Base-by-base conservation (phyloP, 306 rosid genomes). In the Oxytropis ochrocephala region DNA sequence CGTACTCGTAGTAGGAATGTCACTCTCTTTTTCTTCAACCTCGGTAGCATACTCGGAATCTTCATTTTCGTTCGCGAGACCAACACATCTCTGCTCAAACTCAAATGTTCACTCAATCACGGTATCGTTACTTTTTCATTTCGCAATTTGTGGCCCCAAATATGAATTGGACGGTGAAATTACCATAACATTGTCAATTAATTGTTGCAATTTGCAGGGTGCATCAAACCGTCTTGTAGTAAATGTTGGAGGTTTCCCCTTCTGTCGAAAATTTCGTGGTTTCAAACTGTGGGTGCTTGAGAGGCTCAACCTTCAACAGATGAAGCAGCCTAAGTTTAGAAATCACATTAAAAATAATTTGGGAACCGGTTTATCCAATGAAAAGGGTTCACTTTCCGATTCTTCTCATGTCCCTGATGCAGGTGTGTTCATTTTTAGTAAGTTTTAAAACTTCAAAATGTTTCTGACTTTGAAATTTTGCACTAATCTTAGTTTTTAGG, bases 231-330 rank as follows among this genome's bases (percentile, higher is more conserved):
- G 36, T 64, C 72, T 76, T 47, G 51, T 58, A 54, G 63, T 73
- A 35, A 69, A 69, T 61, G 89, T 79, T 50, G 82, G 85, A 63
- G 83, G 77, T 63, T 53, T 69, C 58, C 73, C 69, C 61, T 79
- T 89, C 41, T 85, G 96, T 76, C 72, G 21, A 72, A 77, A 74
- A 27, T 80, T 88, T 85, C 77, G 78, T 57, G 89, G 89, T 68
- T 64, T 92, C 27, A 88, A 82, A 74, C 78, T 71, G 17, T 85
- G 88, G 92, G 69, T 92, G 46, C 72, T 79, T 32, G 84, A 92
- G 75, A 86, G 70, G 55, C 66, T 89, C 39, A 82, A 80, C 57
- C 38, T 75, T 24, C 80, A 67, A 72, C 82, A 58, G 9, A 18
- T 62, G 10, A 80, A 62, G 64, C 84, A 78, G 42, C 75, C 62